Percentiles rank a stretch among this genome's conserved stretches.
These are phyloP conservation scores for Ensete glaucum DNA, from an alignment of 176 grass and related monocot genomes.

Conservation along the genomic window DNA sequence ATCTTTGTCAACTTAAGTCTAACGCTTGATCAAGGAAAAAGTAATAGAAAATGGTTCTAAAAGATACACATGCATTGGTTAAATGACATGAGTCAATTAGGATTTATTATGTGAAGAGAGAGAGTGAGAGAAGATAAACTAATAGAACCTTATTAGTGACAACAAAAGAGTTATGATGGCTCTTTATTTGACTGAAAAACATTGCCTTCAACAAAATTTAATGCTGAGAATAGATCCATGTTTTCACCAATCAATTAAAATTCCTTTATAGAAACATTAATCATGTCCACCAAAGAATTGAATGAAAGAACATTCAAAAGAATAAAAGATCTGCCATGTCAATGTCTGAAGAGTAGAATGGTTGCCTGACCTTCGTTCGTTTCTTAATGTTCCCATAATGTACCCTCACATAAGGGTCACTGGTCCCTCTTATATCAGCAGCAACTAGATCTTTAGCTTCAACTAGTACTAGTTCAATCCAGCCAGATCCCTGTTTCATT, in stretches of 20 bases:
- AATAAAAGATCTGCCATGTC: neutral
- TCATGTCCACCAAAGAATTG: neutral
- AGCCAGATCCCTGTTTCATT: conserved; percentile 38
- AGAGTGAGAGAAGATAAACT: too few species aligned
- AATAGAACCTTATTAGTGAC: too few species aligned
- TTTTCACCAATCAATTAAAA: neutral
- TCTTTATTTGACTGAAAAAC: neutral
- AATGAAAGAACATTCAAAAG: neutral
- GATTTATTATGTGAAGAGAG: too few species aligned
- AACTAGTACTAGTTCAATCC: conserved; percentile 72
- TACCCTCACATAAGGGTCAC: conserved; percentile 87
- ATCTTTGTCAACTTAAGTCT: too few species aligned
- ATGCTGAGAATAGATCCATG: neutral
- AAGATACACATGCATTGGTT: too few species aligned
- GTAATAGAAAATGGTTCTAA: too few species aligned
- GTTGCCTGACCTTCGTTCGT: conserved; percentile 60
- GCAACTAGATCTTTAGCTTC: conserved; percentile 87
- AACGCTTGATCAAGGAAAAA: too few species aligned
- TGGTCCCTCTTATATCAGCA: conserved; percentile 95
- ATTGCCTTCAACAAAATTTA: neutral
- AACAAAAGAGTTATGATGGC: too few species aligned
- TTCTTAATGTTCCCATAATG: conserved; percentile 85
- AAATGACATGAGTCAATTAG: too few species aligned
- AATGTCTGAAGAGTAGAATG: neutral
- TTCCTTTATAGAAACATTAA: neutral